These are phyloP conservation scores for Copromyces sp. DNA, from an alignment of 495 filamentous ascomycete species.

Conservation along the genomic window DNA sequence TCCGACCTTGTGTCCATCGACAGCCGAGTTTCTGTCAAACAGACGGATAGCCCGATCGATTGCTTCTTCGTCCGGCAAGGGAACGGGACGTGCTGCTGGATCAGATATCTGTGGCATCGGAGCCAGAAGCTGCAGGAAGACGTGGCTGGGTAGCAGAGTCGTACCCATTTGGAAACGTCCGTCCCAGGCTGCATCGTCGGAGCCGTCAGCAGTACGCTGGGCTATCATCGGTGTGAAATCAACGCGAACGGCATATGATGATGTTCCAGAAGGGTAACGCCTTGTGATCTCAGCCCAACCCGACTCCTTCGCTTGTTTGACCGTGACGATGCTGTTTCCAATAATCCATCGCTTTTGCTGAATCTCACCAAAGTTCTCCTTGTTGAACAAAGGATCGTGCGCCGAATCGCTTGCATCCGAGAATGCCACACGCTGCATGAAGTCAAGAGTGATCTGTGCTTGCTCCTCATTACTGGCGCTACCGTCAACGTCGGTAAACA, in stretches of 20 bases:
- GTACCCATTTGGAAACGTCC: constrained; percentile 32
- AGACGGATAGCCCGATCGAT: constrained; percentile 63
- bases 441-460: constrained; percentile 84
- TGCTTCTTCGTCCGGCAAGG: constrained; percentile 71
- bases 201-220: constrained; percentile 48
- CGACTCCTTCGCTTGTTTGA: constrained; percentile 65
- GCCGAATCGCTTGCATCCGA: constrained; percentile 67
- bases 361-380: constrained; percentile 54
- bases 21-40: constrained; percentile 81
- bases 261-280: constrained; percentile 76
- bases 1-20: constrained; percentile 92
- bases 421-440: constrained; percentile 87
- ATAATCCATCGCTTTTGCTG: constrained; percentile 73
- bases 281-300: constrained; percentile 73
- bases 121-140: constrained; percentile 71
- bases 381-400: constrained; percentile 53
- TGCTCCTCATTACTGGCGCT: constrained; percentile 78
- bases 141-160: constrained; percentile 65
- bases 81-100: constrained; percentile 55
- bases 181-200: constrained; percentile 28
- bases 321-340: constrained; percentile 76
- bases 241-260: constrained; percentile 63
- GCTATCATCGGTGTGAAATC: constrained; percentile 56
- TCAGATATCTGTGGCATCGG: constrained; percentile 53
- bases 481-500: constrained; percentile 65